A percentile compares a stretch with the other conserved stretches of the same genome.
These are phyloP conservation scores for Crithidia thermophila DNA, from an alignment of 208 protist species.

Conservation along the genomic window DNA sequence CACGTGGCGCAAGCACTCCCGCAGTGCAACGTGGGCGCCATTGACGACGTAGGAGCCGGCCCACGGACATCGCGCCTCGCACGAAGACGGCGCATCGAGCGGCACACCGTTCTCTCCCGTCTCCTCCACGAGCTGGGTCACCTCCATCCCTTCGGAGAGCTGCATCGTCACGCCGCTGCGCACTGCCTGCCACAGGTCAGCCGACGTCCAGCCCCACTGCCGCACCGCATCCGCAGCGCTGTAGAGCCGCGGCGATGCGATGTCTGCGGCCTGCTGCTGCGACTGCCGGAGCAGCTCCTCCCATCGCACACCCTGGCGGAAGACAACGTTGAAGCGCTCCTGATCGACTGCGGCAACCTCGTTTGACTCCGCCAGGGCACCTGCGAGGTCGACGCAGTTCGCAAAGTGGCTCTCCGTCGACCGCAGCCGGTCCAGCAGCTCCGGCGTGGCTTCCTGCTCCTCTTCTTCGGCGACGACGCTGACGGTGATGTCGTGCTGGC, in stretches of 20 bases:
- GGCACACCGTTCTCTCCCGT: not conserved
- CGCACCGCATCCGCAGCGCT: slow-evolving; percentile 33
- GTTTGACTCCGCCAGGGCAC: not conserved
- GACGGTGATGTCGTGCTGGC: slow-evolving; percentile 17
- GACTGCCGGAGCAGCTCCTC: slow-evolving; percentile 8
- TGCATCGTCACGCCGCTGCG: slow-evolving; percentile 26
- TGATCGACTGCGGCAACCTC: slow-evolving; percentile 21
- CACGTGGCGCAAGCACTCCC: not conserved
- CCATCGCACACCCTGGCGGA: slow-evolving; percentile 27
- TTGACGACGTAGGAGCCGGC: slow-evolving; percentile 32
- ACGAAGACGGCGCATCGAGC: too few relatives aligned
- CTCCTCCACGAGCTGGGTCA: slow-evolving; percentile 10
- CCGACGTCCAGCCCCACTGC: slow-evolving; percentile 16
- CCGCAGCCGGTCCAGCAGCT: slow-evolving; percentile 33
- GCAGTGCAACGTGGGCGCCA: slow-evolving; percentile 25
- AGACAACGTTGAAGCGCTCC: slow-evolving; percentile 30
- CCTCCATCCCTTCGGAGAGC: slow-evolving; percentile 18
- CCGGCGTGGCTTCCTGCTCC: slow-evolving; percentile 30
- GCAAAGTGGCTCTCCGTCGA: slow-evolving; percentile 12
- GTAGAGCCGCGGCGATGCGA: slow-evolving; percentile 10
- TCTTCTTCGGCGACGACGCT: slow-evolving; percentile 9
- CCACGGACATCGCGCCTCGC: slow-evolving; percentile 8
- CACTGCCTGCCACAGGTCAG: slow-evolving; percentile 18
- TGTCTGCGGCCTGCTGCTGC: not conserved
- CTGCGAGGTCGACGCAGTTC: slow-evolving; percentile 16